Evolutionary conservation across 1,284 basidiomycete species (phyloP).

Genomic region (Ceratobasidium theobromae): DNA sequence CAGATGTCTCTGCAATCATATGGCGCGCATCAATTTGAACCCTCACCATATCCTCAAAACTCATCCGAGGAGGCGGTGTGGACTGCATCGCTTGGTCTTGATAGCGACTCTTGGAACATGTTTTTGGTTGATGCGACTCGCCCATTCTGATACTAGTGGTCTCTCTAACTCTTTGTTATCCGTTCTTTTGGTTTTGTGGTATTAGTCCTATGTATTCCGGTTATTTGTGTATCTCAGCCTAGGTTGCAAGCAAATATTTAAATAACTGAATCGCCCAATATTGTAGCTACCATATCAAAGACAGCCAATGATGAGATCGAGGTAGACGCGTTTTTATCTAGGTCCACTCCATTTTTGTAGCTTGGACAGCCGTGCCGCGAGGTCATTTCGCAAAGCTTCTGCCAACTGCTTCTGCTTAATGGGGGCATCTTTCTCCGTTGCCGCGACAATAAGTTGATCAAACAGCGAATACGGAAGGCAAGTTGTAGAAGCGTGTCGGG

Average conservation of each 20-base stretch:
- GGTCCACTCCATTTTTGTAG: constrained; percentile 30
- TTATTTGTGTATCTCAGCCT: background rate
- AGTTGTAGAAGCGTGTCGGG: constrained; percentile 60
- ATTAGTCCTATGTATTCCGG: background rate
- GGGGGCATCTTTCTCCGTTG: constrained; percentile 55
- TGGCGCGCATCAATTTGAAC: constrained; percentile 27
- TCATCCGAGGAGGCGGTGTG: constrained; percentile 46
- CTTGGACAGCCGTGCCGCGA: constrained; percentile 28
- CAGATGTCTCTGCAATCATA: constrained; percentile 24
- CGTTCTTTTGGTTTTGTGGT: background rate
- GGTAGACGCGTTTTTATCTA: no score
- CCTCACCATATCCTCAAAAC: constrained; percentile 39
- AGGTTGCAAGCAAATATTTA: background rate
- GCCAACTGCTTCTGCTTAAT: constrained; percentile 39
- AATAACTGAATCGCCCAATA: background rate
- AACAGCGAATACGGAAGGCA: constrained; percentile 86
- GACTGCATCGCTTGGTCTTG: constrained; percentile 48
- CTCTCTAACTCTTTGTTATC: background rate
- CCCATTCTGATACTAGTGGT: constrained; percentile 1
- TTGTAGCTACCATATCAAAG: background rate
- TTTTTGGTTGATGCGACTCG: constrained; percentile 19
- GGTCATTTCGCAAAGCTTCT: constrained; percentile 26
- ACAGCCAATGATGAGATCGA: background rate
- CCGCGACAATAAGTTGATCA: constrained; percentile 78
- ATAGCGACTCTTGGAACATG: constrained; percentile 30